Evolutionary conservation across 306 rosid species (phyloP).

Genomic region (Carpinus fangiana): DNA sequence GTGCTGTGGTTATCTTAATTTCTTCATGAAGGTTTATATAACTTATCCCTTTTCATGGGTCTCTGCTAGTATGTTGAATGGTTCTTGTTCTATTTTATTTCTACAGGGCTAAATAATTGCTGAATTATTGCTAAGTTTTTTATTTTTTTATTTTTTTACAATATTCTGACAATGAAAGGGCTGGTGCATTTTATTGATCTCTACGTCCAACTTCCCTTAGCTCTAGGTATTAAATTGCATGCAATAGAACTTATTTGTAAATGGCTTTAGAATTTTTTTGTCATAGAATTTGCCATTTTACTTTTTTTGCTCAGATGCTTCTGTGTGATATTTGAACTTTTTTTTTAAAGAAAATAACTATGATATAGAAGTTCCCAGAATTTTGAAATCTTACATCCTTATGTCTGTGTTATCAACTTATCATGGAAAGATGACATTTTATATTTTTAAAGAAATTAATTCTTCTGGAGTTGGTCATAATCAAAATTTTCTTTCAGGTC

Average conservation of each 20-base stretch:
- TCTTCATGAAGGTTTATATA: background rate
- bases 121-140: background rate
- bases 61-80: background rate
- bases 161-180: background rate
- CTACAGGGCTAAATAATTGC: background rate
- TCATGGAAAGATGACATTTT: background rate
- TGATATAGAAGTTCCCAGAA: background rate
- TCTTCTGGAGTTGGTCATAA: conserved; percentile 21
- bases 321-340: background rate
- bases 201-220: background rate
- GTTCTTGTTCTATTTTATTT: background rate
- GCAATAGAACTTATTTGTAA: background rate
- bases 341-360: background rate
- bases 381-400: background rate
- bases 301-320: background rate
- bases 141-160: background rate
- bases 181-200: background rate
- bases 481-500: conserved; percentile 41
- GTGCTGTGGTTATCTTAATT: conserved; percentile 3
- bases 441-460: background rate
- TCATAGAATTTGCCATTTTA: background rate
- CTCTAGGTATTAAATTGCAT: background rate
- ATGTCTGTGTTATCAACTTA: background rate
- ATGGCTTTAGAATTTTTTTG: background rate
- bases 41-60: background rate